A percentile compares a stretch with the other conserved stretches of the same genome.
Evolutionary conservation across 2,329 filamentous ascomycete species (phyloP).

Genomic region (Penicillium glabrum): DNA sequence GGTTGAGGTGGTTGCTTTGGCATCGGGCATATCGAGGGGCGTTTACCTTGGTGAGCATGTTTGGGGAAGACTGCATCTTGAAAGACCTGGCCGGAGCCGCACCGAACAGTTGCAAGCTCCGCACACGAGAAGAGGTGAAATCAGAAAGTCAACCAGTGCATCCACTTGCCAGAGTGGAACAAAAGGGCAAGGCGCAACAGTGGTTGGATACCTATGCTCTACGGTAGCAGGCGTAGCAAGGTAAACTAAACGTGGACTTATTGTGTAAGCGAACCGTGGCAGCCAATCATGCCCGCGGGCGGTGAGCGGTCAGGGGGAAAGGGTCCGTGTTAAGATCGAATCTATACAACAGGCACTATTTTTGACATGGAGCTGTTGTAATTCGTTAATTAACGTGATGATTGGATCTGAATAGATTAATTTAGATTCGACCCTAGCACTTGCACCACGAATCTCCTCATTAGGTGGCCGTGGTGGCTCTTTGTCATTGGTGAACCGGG

Average conservation of each 20-base stretch:
- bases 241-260: slow-evolving; percentile 43
- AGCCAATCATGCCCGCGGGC: slow-evolving; percentile 33
- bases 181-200: slow-evolving; percentile 23
- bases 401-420: background rate
- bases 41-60: slow-evolving; percentile 51
- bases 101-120: slow-evolving; percentile 41
- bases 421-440: background rate
- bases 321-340: background rate
- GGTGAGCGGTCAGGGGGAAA: slow-evolving; percentile 28
- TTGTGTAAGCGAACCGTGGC: slow-evolving; percentile 37
- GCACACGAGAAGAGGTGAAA: slow-evolving; percentile 31
- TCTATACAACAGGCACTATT: background rate
- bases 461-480: background rate
- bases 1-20: background rate
- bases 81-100: slow-evolving; percentile 44
- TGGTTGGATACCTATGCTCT: slow-evolving; percentile 26
- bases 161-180: slow-evolving; percentile 27
- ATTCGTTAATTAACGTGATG: background rate
- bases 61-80: slow-evolving; percentile 49
- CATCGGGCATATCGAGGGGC: slow-evolving; percentile 15
- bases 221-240: slow-evolving; percentile 18
- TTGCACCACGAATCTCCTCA: background rate
- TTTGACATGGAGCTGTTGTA: background rate
- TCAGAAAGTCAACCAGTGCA: slow-evolving; percentile 33
- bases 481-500: slow-evolving; percentile 7